Evolutionary conservation across 1,139 yeast genomes (phyloP).

Genomic region (Geotrichum restrictum): DNA sequence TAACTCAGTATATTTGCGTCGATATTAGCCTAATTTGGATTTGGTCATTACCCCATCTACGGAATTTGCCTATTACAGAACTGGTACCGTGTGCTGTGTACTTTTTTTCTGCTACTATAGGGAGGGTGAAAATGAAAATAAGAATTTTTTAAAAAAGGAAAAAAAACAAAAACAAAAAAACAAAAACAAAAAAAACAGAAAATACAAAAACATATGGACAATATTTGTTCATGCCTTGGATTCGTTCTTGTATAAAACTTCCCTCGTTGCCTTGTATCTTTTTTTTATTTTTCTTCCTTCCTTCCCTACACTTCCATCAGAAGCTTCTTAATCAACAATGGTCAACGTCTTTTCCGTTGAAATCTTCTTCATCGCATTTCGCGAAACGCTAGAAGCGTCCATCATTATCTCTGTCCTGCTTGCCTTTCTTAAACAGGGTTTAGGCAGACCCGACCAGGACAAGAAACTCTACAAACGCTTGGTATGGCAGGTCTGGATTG

Average conservation of each 20-base stretch:
- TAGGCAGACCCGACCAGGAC: slow-evolving; percentile 53
- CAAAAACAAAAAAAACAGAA: neutral
- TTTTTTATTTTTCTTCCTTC: slow-evolving; percentile 1
- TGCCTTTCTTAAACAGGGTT: slow-evolving; percentile 84
- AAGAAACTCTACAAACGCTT: slow-evolving; percentile 55
- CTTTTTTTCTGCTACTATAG: too few relatives aligned
- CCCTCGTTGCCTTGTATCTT: neutral
- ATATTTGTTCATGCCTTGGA: too few relatives aligned
- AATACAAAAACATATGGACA: neutral
- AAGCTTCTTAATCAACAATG: slow-evolving; percentile 28
- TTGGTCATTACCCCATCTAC: too few relatives aligned
- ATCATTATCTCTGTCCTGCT: slow-evolving; percentile 83
- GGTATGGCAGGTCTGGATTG: slow-evolving; percentile 72
- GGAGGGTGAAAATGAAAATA: neutral
- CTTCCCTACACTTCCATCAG: neutral
- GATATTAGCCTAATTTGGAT: too few relatives aligned
- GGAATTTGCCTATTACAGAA: too few relatives aligned
- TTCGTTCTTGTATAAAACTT: neutral
- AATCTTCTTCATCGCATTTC: slow-evolving; percentile 76
- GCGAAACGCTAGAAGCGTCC: slow-evolving; percentile 88
- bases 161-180: neutral
- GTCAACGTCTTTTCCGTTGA: slow-evolving; percentile 43
- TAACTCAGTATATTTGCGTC: too few relatives aligned
- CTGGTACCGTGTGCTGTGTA: too few relatives aligned
- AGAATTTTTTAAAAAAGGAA: neutral